Evolutionary conservation across 2,329 filamentous ascomycete genomes (phyloP).

Genomic region (Sporothrix curviconia): DNA sequence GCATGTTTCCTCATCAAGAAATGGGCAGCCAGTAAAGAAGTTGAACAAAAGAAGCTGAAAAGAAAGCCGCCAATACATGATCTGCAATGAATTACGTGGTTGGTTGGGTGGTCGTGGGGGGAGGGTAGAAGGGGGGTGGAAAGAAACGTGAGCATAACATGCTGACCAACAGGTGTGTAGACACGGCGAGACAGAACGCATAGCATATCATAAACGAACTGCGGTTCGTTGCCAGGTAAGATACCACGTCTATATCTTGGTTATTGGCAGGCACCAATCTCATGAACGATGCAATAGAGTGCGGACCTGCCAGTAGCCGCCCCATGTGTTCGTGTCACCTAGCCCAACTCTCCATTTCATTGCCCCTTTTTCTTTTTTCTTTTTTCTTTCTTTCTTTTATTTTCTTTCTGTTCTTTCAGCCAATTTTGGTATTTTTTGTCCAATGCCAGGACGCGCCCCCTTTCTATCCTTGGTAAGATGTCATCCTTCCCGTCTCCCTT

Average conservation of each 20-base stretch:
- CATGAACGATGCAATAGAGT: background rate
- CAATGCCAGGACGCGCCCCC: background rate
- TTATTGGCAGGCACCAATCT: background rate
- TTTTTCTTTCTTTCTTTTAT: background rate
- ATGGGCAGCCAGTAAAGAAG: background rate
- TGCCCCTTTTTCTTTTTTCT: background rate
- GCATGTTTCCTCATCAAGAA: background rate
- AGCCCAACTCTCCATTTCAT: background rate
- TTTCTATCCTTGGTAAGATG: background rate
- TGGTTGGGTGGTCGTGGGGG: background rate
- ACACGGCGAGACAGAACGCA: too few relatives aligned
- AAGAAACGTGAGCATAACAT: background rate
- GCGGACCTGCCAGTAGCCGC: background rate
- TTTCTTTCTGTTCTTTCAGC: background rate
- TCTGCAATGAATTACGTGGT: too few relatives aligned
- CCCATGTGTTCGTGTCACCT: constrained; percentile 2
- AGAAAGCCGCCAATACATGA: background rate
- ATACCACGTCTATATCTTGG: background rate
- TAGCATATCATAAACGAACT: too few relatives aligned
- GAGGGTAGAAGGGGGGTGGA: too few relatives aligned
- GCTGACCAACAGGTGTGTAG: background rate
- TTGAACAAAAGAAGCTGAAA: constrained; percentile 4
- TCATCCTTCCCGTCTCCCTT: background rate
- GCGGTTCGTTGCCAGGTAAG: background rate
- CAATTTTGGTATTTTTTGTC: background rate